Evolutionary conservation across 768 basidiomycete species (phyloP).

Genomic region (Naganishia vishniacii): DNA sequence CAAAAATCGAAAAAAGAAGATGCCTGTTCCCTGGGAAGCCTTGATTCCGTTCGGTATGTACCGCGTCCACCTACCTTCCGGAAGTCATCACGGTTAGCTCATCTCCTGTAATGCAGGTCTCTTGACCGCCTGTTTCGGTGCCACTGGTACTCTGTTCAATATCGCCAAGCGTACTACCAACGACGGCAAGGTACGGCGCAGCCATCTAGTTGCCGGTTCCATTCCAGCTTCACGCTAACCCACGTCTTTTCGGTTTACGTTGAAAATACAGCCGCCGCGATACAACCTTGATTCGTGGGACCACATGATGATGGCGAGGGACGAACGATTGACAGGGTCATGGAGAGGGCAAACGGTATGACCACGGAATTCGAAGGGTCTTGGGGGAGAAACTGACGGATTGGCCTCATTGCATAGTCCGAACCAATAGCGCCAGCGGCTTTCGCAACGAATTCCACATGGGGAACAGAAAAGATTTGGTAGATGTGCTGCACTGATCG

Average conservation of each 20-base stretch:
- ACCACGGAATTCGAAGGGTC: conserved; percentile 17
- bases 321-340: conserved; percentile 80
- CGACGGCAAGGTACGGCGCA: conserved; percentile 69
- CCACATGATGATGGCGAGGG: conserved; percentile 90
- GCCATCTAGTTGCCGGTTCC: neutral
- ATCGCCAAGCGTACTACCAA: conserved; percentile 73
- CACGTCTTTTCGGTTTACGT: neutral
- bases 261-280: conserved; percentile 61
- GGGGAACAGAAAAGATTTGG: conserved; percentile 60
- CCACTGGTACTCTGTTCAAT: conserved; percentile 80
- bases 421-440: conserved; percentile 63
- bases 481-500: conserved; percentile 19
- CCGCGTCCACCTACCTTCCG: neutral
- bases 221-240: neutral
- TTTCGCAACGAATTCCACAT: conserved; percentile 68
- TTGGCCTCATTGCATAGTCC: conserved; percentile 52
- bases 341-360: conserved; percentile 77
- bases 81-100: neutral
- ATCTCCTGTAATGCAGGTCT: conserved; percentile 56
- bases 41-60: conserved; percentile 83
- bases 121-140: conserved; percentile 79
- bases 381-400: neutral
- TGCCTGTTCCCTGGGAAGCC: conserved; percentile 97
- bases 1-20: conserved; percentile 47
- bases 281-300: conserved; percentile 88